Conservation (phyloP, 2,329 filamentous ascomycete species). For the Diaporthe sp. region DNA sequence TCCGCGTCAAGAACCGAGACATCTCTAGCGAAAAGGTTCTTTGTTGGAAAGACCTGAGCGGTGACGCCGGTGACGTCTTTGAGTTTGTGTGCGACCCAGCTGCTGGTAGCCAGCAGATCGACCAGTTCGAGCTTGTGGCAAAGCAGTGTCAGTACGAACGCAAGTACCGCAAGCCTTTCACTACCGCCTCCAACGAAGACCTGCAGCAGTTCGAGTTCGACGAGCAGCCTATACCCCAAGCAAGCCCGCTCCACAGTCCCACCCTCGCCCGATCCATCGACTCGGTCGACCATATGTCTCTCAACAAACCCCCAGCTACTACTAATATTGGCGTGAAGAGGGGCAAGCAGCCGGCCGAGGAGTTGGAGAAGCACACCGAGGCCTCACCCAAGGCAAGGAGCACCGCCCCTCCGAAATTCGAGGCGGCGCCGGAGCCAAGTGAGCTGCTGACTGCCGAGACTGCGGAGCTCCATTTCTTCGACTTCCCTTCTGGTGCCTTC, state of each 20-base stretch:
- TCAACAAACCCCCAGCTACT: constrained; percentile 51
- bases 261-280: constrained; percentile 64
- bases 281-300: constrained; percentile 67
- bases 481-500: constrained; percentile 89
- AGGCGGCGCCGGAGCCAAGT: constrained; percentile 74
- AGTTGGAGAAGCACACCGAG: constrained; percentile 39
- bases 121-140: constrained; percentile 84
- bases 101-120: constrained; percentile 75
- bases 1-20: constrained; percentile 84
- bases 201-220: constrained; percentile 85
- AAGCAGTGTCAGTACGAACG: constrained; percentile 97
- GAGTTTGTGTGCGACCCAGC: constrained; percentile 94
- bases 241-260: constrained; percentile 71
- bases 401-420: constrained; percentile 60
- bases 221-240: constrained; percentile 71
- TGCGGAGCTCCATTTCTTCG: constrained; percentile 92
- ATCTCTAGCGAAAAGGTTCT: constrained; percentile 82
- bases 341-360: constrained; percentile 41
- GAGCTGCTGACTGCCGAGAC: constrained; percentile 80
- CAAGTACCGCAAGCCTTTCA: constrained; percentile 85
- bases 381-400: constrained; percentile 47
- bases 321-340: constrained; percentile 61
- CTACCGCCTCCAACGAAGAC: constrained; percentile 84
- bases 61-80: constrained; percentile 94
- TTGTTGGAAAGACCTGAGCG: constrained; percentile 94